Base-by-base conservation (phyloP, 139 green algal species). In the Medakamo hakoo region DNA sequence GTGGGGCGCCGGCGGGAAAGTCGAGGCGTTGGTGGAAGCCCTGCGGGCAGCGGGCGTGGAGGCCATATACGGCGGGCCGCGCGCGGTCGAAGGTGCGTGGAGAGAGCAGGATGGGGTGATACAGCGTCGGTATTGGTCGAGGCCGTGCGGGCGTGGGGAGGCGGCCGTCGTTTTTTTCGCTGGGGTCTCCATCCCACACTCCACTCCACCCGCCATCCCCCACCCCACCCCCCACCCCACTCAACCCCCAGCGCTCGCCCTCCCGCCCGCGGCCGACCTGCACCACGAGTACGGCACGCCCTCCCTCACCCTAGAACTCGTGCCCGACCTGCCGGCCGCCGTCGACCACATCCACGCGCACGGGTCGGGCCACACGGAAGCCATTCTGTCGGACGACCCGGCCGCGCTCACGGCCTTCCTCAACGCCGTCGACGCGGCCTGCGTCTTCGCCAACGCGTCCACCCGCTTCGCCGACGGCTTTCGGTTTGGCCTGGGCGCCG, bases 381-480 rank as follows among this genome's bases (percentile, higher is more conserved):
- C 63, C 72, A 92, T 95, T 59, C 62, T 95, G 30, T 89, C 82
- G 27, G 74, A 81, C n/a, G 75, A 95, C 76, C 56, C 74, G 27
- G 70, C 61, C 1, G 69, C 75, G 1, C 88, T 86, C 0, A 82
- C 93, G 59, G 72, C 78, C 24, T 99, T 99, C 74, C 64, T 98
- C 71, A 58, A 68, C 24, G 63, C 69, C 2, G 89, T 98, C 30
- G 93, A 99, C 77, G 82, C 67, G 32, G 92, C 92, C 3, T 97
- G 88, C 69, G 91, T 98, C 25, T 86, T 93, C 70, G 86, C 95
- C 80, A 99, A 99, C 71, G 82, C 85, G 4, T 88, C 75, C 56
- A 96, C 91, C 1, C 84, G 93, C 25, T 99, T 98, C 64, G 72
- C 76, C 4, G 93, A 98, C 70, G 93, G 93, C 27, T 99, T 94